Percentiles rank a stretch among this genome's conserved stretches.
These are phyloP conservation scores for Bryoerythrophyllum caledonicum DNA, from an alignment of 225 moss, liverwort and hornwort species.

Conservation along the genomic window DNA sequence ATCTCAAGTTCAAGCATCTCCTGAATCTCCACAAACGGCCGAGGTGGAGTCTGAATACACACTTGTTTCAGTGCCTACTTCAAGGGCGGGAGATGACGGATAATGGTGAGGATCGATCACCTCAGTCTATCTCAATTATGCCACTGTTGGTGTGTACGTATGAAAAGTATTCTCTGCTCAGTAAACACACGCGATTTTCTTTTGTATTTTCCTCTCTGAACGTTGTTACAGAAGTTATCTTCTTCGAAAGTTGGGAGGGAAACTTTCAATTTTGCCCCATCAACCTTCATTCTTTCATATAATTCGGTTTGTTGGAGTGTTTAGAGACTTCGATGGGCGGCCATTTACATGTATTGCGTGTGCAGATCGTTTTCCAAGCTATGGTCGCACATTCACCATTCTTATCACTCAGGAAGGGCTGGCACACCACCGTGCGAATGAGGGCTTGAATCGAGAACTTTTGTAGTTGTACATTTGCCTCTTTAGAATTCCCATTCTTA, in stretches of 20 bases:
- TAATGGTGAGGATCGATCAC: slow-evolving; percentile 26
- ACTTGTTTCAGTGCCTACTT: slow-evolving; percentile 22
- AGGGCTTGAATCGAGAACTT: slow-evolving; percentile 28
- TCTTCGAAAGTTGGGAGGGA: background rate
- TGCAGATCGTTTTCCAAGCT: slow-evolving; percentile 19
- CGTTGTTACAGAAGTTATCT: background rate
- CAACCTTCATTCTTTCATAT: background rate
- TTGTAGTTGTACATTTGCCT: slow-evolving; percentile 28
- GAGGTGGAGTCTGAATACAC: slow-evolving; percentile 28
- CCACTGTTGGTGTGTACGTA: background rate
- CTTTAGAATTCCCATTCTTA: slow-evolving; percentile 21
- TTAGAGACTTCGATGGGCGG: background rate
- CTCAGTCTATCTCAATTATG: background rate
- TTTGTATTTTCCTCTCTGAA: background rate
- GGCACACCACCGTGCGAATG: slow-evolving; percentile 18
- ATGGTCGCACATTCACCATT: slow-evolving; percentile 6
- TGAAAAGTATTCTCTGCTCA: background rate
- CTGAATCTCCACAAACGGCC: slow-evolving; percentile 19
- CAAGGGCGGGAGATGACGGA: slow-evolving; percentile 18
- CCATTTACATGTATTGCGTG: slow-evolving; percentile 6
- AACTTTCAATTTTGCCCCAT: background rate
- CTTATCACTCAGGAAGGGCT: slow-evolving; percentile 19
- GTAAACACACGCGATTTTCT: background rate
- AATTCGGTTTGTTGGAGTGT: background rate
- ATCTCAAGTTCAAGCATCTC: slow-evolving; percentile 18